These are phyloP conservation scores for Aristolochia californica DNA, from an alignment of 164 flowering plant genomes.

Conservation along the genomic window DNA sequence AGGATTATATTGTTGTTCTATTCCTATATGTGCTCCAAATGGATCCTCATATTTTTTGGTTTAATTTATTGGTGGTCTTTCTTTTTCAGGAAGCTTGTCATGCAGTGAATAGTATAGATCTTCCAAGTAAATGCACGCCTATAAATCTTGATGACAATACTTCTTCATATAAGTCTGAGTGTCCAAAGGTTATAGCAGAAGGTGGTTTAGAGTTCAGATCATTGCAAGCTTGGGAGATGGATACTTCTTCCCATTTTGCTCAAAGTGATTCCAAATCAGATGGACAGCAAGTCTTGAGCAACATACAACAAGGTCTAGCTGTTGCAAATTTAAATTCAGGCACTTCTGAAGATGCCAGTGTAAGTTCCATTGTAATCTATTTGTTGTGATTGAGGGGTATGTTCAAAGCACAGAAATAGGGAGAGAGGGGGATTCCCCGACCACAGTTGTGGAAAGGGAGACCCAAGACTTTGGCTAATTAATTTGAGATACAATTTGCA, in stretches of 20 bases:
- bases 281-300: conserved; percentile 17
- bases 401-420: no score
- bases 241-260: conserved; percentile 20
- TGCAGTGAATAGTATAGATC: conserved; percentile 19
- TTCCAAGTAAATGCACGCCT: conserved; percentile 24
- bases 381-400: not conserved
- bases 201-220: conserved; percentile 21
- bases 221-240: conserved; percentile 17
- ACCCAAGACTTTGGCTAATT: no score
- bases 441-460: no score
- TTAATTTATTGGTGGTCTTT: not conserved
- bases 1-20: no score
- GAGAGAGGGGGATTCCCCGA: no score
- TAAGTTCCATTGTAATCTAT: conserved; percentile 18
- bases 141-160: conserved; percentile 50
- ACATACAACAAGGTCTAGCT: conserved; percentile 13
- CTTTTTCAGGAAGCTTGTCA: conserved; percentile 35
- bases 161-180: conserved; percentile 43
- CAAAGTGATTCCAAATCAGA: conserved; percentile 23
- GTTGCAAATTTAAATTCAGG: conserved; percentile 9
- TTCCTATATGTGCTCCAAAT: no score
- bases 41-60: no score
- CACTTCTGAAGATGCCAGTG: conserved; percentile 12
- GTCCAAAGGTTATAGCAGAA: conserved; percentile 20
- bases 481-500: no score